Evolutionary conservation across 257 asterid species (phyloP).

Genomic region (Misopates orontium): DNA sequence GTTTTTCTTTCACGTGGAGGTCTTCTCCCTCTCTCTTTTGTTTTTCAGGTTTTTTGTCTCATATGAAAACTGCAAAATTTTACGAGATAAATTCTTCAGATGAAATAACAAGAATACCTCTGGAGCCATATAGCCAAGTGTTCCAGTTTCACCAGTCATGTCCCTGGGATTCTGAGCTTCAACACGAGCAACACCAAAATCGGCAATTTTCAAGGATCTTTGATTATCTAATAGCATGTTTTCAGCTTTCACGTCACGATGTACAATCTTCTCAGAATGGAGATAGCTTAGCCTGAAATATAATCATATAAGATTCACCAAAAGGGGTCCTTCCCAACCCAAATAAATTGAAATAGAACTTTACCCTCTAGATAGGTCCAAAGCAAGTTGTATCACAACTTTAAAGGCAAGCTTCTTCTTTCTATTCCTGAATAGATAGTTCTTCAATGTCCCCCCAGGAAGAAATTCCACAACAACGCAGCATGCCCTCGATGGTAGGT

Average conservation of each 20-base stretch:
- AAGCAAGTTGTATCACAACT: slow-evolving; percentile 80
- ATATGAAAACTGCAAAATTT: no score
- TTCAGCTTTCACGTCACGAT: slow-evolving; percentile 96
- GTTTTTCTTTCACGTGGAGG: no score
- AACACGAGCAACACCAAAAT: slow-evolving; percentile 96
- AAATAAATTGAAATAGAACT: neutral
- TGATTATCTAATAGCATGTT: slow-evolving; percentile 74
- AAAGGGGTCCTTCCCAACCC: neutral
- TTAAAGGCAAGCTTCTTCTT: slow-evolving; percentile 81
- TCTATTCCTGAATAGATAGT: slow-evolving; percentile 67
- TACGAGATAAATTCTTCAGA: neutral
- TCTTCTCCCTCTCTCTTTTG: no score
- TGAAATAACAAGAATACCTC: slow-evolving; percentile 50
- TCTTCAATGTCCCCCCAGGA: slow-evolving; percentile 79
- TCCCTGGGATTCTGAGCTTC: slow-evolving; percentile 94
- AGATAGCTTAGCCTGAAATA: slow-evolving; percentile 76
- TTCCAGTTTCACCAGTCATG: slow-evolving; percentile 99
- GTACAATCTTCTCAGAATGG: slow-evolving; percentile 86
- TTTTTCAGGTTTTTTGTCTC: no score
- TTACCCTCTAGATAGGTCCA: slow-evolving; percentile 90
- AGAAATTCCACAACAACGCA: slow-evolving; percentile 91
- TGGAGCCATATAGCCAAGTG: slow-evolving; percentile 98
- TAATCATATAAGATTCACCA: neutral
- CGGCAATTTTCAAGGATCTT: slow-evolving; percentile 76
- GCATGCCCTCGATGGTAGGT: slow-evolving; percentile 84